Evolutionary conservation across 1,284 basidiomycete genomes (phyloP), one percentile per base, ranked within the genome.

Genomic region (Omphalotus olearius): DNA sequence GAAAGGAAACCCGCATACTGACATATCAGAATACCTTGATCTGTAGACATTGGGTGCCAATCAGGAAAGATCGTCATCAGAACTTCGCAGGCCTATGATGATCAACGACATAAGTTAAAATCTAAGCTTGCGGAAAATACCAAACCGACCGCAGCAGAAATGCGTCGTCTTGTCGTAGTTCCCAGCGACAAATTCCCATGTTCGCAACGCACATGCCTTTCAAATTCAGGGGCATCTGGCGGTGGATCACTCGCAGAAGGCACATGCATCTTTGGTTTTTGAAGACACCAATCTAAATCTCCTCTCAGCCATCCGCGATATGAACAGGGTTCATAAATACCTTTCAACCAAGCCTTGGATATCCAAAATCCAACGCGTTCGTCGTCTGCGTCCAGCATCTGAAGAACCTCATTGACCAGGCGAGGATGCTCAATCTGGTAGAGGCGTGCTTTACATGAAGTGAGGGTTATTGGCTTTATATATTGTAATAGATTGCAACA

Each of bases 281-380:
- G 62, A 48, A 80, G 66, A 62, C 72, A 73, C 90, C 90, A 92
- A 60, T 89, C 90, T 90, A 52, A 23, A 42, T 18, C 20, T 43
- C 36, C 6, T 43, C 35, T 47, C 35, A 45, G 18, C 38, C 49
- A 25, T 55, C 59, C 16, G 37, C 13, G 1, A 17, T 26, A 33
- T 14, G n/a, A 14, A 33, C 33, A n/a, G 7, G 17, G 11, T 33
- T 36, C 14, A 25, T 7, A 33, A 33, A 9, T 57, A 86, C 89
- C 88, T 76, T 77, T 85, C 3, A 88, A 62, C 90, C 90, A 92
- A 10, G 68, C 63, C 60, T 84, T 88, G 1, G 90, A 91, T 60
- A 91, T 80, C 83, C 85, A 89, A 61, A 74, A 83, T 10, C 79
- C 78, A n/a, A 61, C 57, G 26, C 68, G 67, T 46, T 74, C 73